Base-by-base conservation (phyloP, 2,329 filamentous ascomycete genomes). In the Plectosphaerella sp. region DNA sequence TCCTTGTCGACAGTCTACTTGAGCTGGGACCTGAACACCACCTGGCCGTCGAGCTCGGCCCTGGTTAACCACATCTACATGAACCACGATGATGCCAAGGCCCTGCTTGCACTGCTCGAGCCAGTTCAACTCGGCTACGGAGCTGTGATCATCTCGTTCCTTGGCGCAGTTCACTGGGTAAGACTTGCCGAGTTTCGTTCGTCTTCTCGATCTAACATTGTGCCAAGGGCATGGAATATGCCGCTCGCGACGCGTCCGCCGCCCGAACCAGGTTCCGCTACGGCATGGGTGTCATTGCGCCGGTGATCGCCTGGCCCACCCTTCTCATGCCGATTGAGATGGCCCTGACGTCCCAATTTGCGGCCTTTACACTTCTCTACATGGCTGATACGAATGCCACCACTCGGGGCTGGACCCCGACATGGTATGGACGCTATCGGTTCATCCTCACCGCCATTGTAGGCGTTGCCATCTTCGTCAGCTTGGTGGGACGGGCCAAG, bases 371-470 rank as follows among this genome's bases (percentile, higher is more conserved):
- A 52, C 84, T 84, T 60, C 80, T 96, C 54, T 97, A 96, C 76
- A 93, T 93, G 67, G 85, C 85, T 54, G 92, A 97, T 65, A 78
- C 87, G 8, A 80, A 85, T 25, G 90, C 90, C 14, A 80, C 87
- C 9, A 78, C 80, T 49, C 76, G 77, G 41, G 92, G 91, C 58
- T 94, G 89, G 86, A 86, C 87, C 3, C 92, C 92, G 22, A 66
- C 77, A 37, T 97, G 92, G 92, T 97, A 96, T 68, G 80, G 78
- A 54, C 88, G 86, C 48, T 97, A 97, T 75, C 89, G 93, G 35
- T 97, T 96, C 70, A 86, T 96, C 9, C 78, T 97, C 61, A 97
- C 93, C 2, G 93, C 92, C 67, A 80, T 97, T 55, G 92, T 96
- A 25, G 92, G 93, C 39, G 76, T 83, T 43, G 86, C 88, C 57